A percentile compares a stretch with the other conserved stretches of the same genome.
phyloP scores from a whole-genome alignment of 2,329 filamentous ascomycete species.

The Diaporthe ilicicola region DNA sequence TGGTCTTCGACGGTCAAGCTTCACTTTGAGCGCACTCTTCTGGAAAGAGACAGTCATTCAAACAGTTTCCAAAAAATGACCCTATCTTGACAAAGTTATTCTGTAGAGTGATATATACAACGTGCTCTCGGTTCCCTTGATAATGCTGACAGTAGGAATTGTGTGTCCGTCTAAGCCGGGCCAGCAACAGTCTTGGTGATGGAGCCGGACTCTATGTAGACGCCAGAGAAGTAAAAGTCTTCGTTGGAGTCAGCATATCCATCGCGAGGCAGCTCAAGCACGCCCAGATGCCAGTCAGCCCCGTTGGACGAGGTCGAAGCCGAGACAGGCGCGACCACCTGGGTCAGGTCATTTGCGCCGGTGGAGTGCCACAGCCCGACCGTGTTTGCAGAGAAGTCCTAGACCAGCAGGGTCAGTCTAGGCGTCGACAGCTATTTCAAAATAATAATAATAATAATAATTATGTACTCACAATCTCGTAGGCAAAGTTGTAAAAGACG shows the following conservation, averaged over 20 bases:
- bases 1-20: no score
- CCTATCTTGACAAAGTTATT: no score
- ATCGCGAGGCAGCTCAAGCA: constrained; percentile 69
- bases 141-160: not conserved
- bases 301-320: constrained; percentile 71
- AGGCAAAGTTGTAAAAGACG: constrained; percentile 71
- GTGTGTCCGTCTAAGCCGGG: not conserved
- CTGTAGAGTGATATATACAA: not conserved
- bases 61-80: no score
- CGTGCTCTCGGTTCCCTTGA: not conserved
- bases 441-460: no score
- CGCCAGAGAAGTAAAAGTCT: constrained; percentile 77
- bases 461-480: constrained; percentile 54
- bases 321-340: constrained; percentile 65
- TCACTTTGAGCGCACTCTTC: no score
- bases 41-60: no score
- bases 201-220: constrained; percentile 71
- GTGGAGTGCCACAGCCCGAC: constrained; percentile 78
- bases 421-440: no score
- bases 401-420: not conserved
- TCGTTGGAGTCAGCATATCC: constrained; percentile 64
- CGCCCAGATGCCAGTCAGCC: constrained; percentile 76
- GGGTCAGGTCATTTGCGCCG: constrained; percentile 63
- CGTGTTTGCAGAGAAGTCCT: constrained; percentile 66
- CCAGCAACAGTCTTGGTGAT: constrained; percentile 28